Evolutionary conservation across 345 rosid species (phyloP).

Genomic region (Hirschfeldia incana): DNA sequence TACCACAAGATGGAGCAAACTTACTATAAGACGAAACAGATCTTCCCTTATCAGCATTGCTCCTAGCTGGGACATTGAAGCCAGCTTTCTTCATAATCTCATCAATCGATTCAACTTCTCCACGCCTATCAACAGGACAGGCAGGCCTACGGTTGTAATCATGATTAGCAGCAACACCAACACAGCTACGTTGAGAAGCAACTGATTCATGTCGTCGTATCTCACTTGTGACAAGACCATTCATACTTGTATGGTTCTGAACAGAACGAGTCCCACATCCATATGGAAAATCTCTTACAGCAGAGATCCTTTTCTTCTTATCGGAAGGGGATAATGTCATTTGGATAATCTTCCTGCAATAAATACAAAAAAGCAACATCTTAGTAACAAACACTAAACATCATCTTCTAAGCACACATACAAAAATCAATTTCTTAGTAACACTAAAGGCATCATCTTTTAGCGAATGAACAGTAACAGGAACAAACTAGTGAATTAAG

Average conservation of each 20-base stretch:
- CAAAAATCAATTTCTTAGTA: not conserved
- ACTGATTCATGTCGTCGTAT: not conserved
- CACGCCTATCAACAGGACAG: not conserved
- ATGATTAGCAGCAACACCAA: not conserved
- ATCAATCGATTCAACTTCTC: conserved; percentile 4
- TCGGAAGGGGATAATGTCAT: not conserved
- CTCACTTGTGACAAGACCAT: not conserved
- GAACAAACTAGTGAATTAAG: not conserved
- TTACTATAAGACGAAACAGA: not conserved
- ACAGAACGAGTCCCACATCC: not conserved
- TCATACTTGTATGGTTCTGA: not conserved
- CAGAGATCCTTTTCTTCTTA: not conserved
- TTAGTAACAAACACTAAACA: not conserved
- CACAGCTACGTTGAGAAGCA: not conserved
- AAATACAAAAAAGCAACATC: not conserved
- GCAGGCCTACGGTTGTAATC: not conserved
- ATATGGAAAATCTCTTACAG: not conserved
- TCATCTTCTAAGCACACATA: not conserved
- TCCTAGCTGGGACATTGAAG: not conserved
- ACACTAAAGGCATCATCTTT: not conserved
- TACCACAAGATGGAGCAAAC: not conserved
- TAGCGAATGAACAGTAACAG: not conserved
- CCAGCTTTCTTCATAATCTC: conserved; percentile 26
- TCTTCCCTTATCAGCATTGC: not conserved
- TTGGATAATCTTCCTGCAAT: conserved; percentile 10